Evolutionary conservation across 176 grass and related monocot species (phyloP).

Genomic region (Secale cereale): DNA sequence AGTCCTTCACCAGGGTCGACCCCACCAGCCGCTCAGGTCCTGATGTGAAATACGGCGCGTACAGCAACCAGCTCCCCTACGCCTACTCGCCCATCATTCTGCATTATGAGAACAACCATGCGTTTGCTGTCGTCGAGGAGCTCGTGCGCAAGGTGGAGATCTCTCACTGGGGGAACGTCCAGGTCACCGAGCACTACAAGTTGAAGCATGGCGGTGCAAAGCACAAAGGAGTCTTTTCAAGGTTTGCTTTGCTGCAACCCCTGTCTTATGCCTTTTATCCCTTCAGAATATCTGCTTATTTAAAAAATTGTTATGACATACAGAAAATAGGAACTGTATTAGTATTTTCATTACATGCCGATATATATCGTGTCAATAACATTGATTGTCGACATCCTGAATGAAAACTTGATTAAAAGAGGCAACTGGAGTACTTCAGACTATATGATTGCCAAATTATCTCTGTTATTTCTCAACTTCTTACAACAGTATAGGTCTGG

Average conservation of each 20-base stretch:
- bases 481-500: constrained; percentile 6
- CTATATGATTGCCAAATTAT: not conserved
- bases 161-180: constrained; percentile 94
- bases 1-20: constrained; percentile 79
- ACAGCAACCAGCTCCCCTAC: constrained; percentile 47
- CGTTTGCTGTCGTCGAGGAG: constrained; percentile 83
- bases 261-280: not conserved
- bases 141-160: constrained; percentile 86
- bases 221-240: constrained; percentile 91
- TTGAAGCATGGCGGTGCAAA: constrained; percentile 80
- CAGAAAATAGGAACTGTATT: not conserved
- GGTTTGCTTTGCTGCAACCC: constrained; percentile 48
- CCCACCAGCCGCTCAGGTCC: constrained; percentile 56
- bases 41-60: constrained; percentile 82
- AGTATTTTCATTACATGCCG: not conserved
- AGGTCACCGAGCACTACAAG: constrained; percentile 86
- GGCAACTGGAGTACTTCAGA: not conserved
- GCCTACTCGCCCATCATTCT: constrained; percentile 57
- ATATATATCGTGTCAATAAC: too few species aligned
- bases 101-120: constrained; percentile 87
- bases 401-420: constrained; percentile 1
- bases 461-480: not conserved
- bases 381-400: not conserved
- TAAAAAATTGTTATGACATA: not conserved
- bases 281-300: not conserved